Conservation (phyloP, 768 basidiomycete genomes). For the Suillus subluteus region DNA sequence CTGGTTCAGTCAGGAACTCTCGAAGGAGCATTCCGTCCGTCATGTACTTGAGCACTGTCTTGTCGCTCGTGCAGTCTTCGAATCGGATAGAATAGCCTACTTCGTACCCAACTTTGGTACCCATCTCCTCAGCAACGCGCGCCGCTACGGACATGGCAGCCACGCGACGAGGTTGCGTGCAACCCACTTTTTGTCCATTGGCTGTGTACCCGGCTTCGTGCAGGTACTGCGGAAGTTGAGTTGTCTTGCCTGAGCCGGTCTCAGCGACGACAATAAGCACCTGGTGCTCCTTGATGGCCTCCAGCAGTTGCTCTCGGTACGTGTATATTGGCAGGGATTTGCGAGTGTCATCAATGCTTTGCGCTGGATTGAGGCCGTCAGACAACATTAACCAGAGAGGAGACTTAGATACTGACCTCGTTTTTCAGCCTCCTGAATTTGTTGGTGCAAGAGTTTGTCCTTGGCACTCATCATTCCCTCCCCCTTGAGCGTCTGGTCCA, state of each 20-base stretch:
- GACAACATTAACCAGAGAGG: constrained; percentile 7
- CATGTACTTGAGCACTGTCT: constrained; percentile 99
- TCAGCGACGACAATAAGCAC: constrained; percentile 98
- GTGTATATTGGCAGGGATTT: constrained; percentile 92
- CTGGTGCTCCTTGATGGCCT: constrained; percentile 89
- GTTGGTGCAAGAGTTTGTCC: constrained; percentile 81
- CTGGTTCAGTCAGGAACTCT: constrained; percentile 97
- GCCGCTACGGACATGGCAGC: constrained; percentile 99
- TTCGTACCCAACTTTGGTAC: constrained; percentile 94
- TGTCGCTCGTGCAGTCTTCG: constrained; percentile 99
- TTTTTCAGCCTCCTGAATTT: constrained; percentile 91
- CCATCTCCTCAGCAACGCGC: constrained; percentile 99
- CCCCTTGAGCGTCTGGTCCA: constrained; percentile 76
- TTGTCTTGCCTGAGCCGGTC: constrained; percentile 98
- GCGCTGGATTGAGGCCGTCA: constrained; percentile 49
- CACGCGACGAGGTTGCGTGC: constrained; percentile 97
- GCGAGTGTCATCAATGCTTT: constrained; percentile 90
- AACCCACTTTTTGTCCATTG: constrained; percentile 82
- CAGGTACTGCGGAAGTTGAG: constrained; percentile 96
- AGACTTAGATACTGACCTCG: constrained; percentile 57
- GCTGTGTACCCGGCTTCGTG: constrained; percentile 96
- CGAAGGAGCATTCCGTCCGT: constrained; percentile 98
- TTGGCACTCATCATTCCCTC: constrained; percentile 76
- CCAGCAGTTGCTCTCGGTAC: constrained; percentile 86
- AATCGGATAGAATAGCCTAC: constrained; percentile 99